Evolutionary conservation across 2,329 filamentous ascomycete species (phyloP), one percentile per base, ranked within the genome.

Genomic region (Pestalotiopsis sp.): DNA sequence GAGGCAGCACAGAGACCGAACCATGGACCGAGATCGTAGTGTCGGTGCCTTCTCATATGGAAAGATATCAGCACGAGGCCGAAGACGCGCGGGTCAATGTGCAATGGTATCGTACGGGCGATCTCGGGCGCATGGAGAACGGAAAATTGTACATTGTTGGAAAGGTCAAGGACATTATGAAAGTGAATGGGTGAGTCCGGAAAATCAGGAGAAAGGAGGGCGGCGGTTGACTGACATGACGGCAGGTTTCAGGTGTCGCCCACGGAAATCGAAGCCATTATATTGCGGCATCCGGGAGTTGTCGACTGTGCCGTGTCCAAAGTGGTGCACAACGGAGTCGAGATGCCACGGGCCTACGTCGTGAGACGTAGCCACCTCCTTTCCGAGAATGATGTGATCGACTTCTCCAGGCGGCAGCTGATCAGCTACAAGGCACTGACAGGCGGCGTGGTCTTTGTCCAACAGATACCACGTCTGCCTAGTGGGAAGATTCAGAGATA

Each of bases 401-500:
- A 73, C 11, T 83, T 80, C 68, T 74, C 81, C 13, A 75, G 77
- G 13, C 67, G 71, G 1, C 78, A 78, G 59, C 75, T 86, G 26
- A 82, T 82, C 7, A 81, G 80, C 65, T 86, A 85, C 75, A 86
- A 86, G 69, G 76, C 77, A 3, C 71, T 85, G 0, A 82, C 82
- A 9, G 81, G 81, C 5, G 83, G 82, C 0, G 79, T 86, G 9
- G 72, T 81, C 24, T 85, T 85, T 65, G 79, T 85, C 14, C 80
- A 84, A 58, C 75, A 80, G 35, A 83, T 86, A 40, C 84, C 84
- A 4, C 81, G 82, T 60, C 82, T 82, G 2, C 76, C 82, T 0
- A 84, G 82, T 67, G 84, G 84, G 14, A 86, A 86, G 75, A 84
- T 86, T 63, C 77, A 82, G 68, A 76, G 81, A 7, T 80, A 79